phyloP scores from a whole-genome alignment of 495 filamentous ascomycete genomes.

The Tetracladium marchalianum region DNA sequence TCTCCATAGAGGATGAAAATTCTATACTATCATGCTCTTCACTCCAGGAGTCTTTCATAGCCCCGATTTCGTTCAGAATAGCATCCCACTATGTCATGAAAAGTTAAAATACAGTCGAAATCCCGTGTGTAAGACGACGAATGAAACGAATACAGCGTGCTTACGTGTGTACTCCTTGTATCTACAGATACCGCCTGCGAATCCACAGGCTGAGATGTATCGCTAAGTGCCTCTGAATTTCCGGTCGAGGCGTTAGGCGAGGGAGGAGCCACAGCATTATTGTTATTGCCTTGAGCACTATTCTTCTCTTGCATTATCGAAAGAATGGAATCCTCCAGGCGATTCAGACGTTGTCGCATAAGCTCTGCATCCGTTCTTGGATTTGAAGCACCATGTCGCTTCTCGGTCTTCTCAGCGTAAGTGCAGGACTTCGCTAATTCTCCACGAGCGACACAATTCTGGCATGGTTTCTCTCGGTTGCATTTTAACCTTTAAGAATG shows the following conservation, averaged over 20 bases:
- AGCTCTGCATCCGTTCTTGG: constrained; percentile 19
- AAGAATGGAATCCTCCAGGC: constrained; percentile 42
- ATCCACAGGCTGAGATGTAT: constrained; percentile 8
- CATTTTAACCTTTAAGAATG: constrained; percentile 14
- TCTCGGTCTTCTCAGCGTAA: constrained; percentile 37
- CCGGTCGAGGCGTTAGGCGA: constrained; percentile 2
- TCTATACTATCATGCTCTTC: constrained; percentile 22
- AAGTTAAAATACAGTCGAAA: constrained; percentile 25
- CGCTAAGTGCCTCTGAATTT: constrained; percentile 6
- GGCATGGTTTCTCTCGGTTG: constrained; percentile 17
- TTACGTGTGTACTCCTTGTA: constrained; percentile 17
- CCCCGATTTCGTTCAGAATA: constrained; percentile 34
- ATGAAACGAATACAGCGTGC: constrained; percentile 15
- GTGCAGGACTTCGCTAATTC: constrained; percentile 28
- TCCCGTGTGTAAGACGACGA: constrained; percentile 17
- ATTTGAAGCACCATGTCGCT: constrained; percentile 23
- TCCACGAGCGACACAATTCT: constrained; percentile 34
- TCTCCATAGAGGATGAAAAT: constrained; percentile 7
- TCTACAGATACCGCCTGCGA: constrained; percentile 20
- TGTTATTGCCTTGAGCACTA: background rate
- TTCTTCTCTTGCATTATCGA: constrained; percentile 30
- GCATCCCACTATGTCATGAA: constrained; percentile 43
- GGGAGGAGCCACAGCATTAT: constrained; percentile 6
- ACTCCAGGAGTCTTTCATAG: constrained; percentile 24
- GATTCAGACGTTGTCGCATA: constrained; percentile 40